Evolutionary conservation across 345 rosid species (phyloP).

Genomic region (Tarenaya hassleriana): DNA sequence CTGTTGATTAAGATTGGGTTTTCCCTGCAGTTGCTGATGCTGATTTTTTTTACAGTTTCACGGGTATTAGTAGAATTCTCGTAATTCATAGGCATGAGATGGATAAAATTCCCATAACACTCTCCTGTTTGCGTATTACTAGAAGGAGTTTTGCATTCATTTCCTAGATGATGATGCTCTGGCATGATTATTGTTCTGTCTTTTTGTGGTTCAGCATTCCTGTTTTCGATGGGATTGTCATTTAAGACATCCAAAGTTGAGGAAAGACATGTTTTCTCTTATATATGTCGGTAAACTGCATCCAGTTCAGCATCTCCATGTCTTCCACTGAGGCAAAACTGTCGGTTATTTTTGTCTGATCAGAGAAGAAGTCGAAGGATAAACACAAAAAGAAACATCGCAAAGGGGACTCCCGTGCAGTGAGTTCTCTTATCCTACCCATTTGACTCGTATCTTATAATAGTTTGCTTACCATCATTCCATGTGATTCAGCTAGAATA

Average conservation of each 20-base stretch:
- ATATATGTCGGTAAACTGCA: too few relatives aligned
- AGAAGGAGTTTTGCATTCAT: too few relatives aligned
- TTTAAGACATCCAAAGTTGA: background rate
- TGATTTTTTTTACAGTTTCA: too few relatives aligned
- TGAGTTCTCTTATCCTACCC: slow-evolving; percentile 30
- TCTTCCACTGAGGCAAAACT: too few relatives aligned
- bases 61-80: too few relatives aligned
- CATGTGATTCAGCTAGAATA: background rate
- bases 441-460: background rate
- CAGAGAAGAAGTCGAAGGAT: slow-evolving; percentile 83
- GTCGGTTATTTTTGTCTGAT: slow-evolving; percentile 11
- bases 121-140: too few relatives aligned
- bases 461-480: background rate
- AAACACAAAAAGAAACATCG: slow-evolving; percentile 43
- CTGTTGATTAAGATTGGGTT: background rate
- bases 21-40: too few relatives aligned
- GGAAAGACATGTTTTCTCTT: too few relatives aligned
- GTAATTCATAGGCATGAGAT: too few relatives aligned
- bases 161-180: too few relatives aligned
- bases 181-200: slow-evolving; percentile 1
- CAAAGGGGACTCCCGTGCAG: slow-evolving; percentile 35
- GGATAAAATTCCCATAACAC: too few relatives aligned
- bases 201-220: slow-evolving; percentile 2
- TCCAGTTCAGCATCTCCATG: too few relatives aligned
- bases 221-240: background rate